Percentiles rank a stretch among this genome's conserved stretches.
Evolutionary conservation across 2,329 filamentous ascomycete species (phyloP).

Genomic region (Ceratocystis papillata): DNA sequence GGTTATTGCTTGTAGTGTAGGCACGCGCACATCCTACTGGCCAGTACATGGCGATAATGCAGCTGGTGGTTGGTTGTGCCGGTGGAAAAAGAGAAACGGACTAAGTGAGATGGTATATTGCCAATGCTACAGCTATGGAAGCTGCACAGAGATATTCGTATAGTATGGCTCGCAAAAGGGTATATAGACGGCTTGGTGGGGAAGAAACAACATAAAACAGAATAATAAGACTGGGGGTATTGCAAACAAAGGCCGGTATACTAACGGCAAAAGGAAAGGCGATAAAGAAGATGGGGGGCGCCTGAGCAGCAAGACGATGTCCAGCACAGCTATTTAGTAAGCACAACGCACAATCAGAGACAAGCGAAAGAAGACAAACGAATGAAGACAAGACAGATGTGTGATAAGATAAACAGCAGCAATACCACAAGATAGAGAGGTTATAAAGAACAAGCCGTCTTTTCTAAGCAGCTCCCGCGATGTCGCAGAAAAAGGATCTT

Average conservation of each 20-base stretch:
- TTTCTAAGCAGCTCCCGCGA: slow-evolving; percentile 1
- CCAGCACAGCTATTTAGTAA: background rate
- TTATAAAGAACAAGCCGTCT: background rate
- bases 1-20: slow-evolving; percentile 64
- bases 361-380: background rate
- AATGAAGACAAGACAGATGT: background rate
- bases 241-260: background rate
- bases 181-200: background rate
- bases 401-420: background rate
- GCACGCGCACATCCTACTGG: slow-evolving; percentile 74
- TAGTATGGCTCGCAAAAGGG: background rate
- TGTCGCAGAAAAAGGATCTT: background rate
- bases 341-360: background rate
- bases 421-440: background rate
- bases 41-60: slow-evolving; percentile 61
- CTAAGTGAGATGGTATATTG: background rate
- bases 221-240: background rate
- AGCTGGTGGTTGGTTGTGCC: background rate
- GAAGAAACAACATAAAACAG: background rate
- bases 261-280: background rate
- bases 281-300: background rate
- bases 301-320: background rate
- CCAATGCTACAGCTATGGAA: background rate
- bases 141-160: background rate
- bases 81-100: background rate